Percentiles rank a stretch among this genome's conserved stretches.
These are phyloP conservation scores for Mycena capillaripes DNA, from an alignment of 768 basidiomycete species.

Conservation along the genomic window DNA sequence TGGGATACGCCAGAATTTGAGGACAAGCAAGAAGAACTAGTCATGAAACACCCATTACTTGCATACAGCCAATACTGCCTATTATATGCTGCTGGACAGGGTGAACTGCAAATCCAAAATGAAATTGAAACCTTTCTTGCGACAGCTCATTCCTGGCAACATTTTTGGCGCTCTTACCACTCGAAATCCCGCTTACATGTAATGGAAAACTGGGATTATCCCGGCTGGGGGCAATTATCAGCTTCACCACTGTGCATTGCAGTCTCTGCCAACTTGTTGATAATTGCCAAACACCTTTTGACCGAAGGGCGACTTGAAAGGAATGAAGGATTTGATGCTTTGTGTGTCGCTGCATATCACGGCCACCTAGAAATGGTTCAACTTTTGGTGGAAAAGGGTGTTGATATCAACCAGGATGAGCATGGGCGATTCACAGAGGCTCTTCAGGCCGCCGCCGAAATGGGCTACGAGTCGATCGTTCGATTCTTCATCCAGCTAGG, in stretches of 20 bases:
- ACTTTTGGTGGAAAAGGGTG: neutral
- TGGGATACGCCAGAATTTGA: no score
- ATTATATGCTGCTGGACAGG: neutral
- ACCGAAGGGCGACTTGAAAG: neutral
- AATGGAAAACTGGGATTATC: neutral
- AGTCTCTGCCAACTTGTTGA: neutral
- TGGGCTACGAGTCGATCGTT: neutral
- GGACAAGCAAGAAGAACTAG: neutral
- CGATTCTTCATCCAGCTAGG: neutral
- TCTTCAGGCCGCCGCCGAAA: conserved; percentile 8
- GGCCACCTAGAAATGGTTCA: conserved; percentile 11
- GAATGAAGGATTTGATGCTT: neutral
- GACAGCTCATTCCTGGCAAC: neutral
- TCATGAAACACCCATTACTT: conserved; percentile 2
- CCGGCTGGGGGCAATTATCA: neutral
- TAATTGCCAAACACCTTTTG: neutral
- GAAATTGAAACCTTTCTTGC: neutral
- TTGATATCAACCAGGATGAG: neutral
- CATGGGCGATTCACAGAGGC: conserved; percentile 1
- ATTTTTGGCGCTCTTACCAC: neutral
- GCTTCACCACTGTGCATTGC: conserved; percentile 11
- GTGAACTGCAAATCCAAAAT: neutral
- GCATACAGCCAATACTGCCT: conserved; percentile 4
- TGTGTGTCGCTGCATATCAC: conserved; percentile 2
- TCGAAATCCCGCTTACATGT: neutral